These are phyloP conservation scores for Herpetospermum pedunculosum DNA, from an alignment of 306 rosid species.

Conservation along the genomic window DNA sequence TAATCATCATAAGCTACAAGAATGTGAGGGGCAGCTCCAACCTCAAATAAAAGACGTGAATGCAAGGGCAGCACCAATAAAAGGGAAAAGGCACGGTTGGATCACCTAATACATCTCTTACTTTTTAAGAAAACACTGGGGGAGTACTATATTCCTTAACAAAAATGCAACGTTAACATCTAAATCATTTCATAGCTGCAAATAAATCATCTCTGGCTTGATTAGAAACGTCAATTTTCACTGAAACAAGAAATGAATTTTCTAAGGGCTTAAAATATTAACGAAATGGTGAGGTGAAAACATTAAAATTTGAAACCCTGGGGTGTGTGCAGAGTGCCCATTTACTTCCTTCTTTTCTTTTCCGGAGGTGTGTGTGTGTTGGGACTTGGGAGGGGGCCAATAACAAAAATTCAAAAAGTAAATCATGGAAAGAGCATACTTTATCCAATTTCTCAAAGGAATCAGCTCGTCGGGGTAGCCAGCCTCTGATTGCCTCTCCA, in stretches of 20 bases:
- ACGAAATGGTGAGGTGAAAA: not conserved
- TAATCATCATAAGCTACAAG: not conserved
- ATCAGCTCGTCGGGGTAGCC: conserved; percentile 91
- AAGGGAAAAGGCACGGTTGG: not conserved
- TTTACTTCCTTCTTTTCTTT: not conserved
- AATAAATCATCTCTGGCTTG: not conserved
- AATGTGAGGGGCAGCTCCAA: not conserved
- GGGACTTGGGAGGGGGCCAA: not conserved
- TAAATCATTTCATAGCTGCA: not conserved
- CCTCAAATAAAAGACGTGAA: not conserved
- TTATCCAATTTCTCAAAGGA: conserved; percentile 96
- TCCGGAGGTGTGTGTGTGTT: not conserved
- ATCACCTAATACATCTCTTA: not conserved
- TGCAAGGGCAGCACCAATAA: not conserved
- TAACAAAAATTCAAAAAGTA: not conserved
- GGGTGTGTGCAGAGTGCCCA: not conserved
- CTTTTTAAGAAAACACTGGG: not conserved
- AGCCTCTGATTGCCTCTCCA: conserved; percentile 93
- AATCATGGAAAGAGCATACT: conserved; percentile 39
- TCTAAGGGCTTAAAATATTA: not conserved
- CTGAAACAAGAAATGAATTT: not conserved
- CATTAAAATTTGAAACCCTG: not conserved
- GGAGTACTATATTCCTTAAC: not conserved
- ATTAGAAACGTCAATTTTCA: not conserved
- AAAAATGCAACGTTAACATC: not conserved